Conservation (phyloP, 1,284 basidiomycete species). For the Coriolopsis trogii region DNA sequence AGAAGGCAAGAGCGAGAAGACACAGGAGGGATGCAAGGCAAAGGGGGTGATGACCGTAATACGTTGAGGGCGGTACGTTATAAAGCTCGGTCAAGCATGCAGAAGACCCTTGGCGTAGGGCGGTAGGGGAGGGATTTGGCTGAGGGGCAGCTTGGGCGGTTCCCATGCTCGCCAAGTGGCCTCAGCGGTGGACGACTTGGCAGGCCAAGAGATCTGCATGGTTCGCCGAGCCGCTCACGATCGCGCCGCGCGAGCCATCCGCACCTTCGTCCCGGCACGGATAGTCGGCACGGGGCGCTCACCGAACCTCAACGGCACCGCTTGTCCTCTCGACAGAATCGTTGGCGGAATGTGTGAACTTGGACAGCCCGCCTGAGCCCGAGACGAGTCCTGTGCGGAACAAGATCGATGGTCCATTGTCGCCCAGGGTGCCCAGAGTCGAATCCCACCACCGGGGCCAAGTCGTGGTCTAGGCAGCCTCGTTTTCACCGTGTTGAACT, state of each 20-base stretch:
- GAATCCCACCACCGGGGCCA: no score
- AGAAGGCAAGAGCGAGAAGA: background rate
- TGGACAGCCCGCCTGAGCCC: background rate
- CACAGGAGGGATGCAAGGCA: background rate
- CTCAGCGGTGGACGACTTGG: slow-evolving; percentile 22
- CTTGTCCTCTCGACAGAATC: no score
- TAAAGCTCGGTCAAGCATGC: slow-evolving; percentile 17
- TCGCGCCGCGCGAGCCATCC: slow-evolving; percentile 11
- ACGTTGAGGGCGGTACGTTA: slow-evolving; percentile 9
- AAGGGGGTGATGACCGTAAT: background rate
- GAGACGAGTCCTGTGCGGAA: background rate
- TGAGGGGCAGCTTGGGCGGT: no score
- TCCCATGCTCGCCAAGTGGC: slow-evolving; percentile 24
- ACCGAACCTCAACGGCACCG: background rate
- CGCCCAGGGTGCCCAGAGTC: no score
- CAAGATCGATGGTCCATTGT: background rate
- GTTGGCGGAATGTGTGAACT: no score
- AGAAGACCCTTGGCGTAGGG: slow-evolving; percentile 22
- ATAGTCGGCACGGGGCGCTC: background rate
- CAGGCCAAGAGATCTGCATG: slow-evolving; percentile 22
- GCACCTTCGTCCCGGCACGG: background rate
- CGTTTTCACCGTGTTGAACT: no score
- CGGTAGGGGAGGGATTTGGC: no score
- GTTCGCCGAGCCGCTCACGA: slow-evolving; percentile 12
- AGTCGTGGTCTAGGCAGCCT: no score